Conservation (phyloP, 805 yeast genomes). For the Kodamaea lidongshanica region DNA sequence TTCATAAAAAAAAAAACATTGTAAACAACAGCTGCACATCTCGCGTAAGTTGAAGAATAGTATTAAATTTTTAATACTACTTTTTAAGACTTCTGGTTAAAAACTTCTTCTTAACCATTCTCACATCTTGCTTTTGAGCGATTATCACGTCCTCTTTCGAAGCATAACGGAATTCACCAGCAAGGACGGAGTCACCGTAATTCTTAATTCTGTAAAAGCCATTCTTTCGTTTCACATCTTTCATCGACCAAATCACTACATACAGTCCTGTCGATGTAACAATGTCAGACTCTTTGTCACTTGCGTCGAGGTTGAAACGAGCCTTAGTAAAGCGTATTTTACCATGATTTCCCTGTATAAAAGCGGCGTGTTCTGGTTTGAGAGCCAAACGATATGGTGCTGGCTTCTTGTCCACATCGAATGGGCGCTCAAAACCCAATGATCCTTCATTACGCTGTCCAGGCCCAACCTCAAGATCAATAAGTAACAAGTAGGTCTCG, state of each 20-base stretch:
- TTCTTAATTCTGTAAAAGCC: slow-evolving; percentile 53
- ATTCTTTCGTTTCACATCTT: slow-evolving; percentile 38
- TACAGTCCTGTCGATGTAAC: slow-evolving; percentile 78
- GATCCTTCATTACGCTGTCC: slow-evolving; percentile 53
- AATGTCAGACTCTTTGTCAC: slow-evolving; percentile 60
- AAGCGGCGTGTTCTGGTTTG: slow-evolving; percentile 65
- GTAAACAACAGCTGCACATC: too few species aligned
- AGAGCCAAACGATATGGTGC: slow-evolving; percentile 62
- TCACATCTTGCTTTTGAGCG: slow-evolving; percentile 71
- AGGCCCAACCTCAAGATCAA: slow-evolving; percentile 58
- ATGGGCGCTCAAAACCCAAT: slow-evolving; percentile 59
- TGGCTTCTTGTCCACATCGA: slow-evolving; percentile 61
- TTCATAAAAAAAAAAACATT: too few species aligned
- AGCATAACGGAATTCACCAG: slow-evolving; percentile 74
- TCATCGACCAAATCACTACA: slow-evolving; percentile 74
- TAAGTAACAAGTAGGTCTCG: slow-evolving; percentile 58
- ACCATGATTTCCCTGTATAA: slow-evolving; percentile 37
- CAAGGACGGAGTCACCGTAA: slow-evolving; percentile 54
- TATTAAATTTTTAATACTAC: too few species aligned
- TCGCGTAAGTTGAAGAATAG: too few species aligned
- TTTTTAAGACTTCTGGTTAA: too few species aligned
- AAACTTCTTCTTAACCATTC: slow-evolving; percentile 49
- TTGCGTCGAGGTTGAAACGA: slow-evolving; percentile 66
- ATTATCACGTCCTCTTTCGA: slow-evolving; percentile 65
- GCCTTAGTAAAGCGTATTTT: slow-evolving; percentile 64